Percentiles rank a stretch among this genome's conserved stretches.
Evolutionary conservation across 768 basidiomycete genomes (phyloP).

Genomic region (Botryobasidium botryosum): DNA sequence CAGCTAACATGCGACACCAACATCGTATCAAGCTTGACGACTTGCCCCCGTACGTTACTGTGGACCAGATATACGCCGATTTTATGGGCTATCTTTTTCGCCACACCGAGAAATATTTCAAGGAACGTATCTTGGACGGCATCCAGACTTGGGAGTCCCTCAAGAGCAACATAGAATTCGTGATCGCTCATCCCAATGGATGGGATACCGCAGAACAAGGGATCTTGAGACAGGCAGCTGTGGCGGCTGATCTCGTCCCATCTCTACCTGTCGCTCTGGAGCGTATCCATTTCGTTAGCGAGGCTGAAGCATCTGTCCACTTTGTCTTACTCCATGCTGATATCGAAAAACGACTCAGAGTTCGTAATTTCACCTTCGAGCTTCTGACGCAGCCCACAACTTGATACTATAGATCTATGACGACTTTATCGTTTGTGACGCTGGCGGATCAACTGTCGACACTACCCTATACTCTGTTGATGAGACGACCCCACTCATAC

Average conservation of each 20-base stretch:
- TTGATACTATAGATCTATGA: neutral
- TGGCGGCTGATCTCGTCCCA: conserved; percentile 25
- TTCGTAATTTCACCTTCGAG: neutral
- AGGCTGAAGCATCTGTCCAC: conserved; percentile 38
- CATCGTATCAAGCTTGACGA: too few relatives aligned
- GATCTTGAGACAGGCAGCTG: conserved; percentile 29
- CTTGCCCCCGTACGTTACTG: conserved; percentile 13
- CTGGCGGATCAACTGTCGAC: conserved; percentile 2
- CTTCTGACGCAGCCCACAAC: neutral
- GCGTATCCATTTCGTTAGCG: conserved; percentile 30
- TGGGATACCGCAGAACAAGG: conserved; percentile 31
- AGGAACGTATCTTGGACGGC: neutral
- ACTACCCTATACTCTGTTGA: neutral
- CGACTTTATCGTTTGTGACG: conserved; percentile 1
- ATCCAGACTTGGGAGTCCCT: neutral
- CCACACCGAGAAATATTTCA: conserved; percentile 14
- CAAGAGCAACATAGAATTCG: neutral
- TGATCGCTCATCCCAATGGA: conserved; percentile 23
- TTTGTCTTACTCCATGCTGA: too few relatives aligned
- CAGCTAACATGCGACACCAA: neutral
- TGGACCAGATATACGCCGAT: conserved; percentile 16
- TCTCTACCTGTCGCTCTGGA: too few relatives aligned
- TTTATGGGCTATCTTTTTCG: conserved; percentile 16
- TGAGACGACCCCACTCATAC: neutral
- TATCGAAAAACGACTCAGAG: conserved; percentile 8